Evolutionary conservation across 352 stramenopile species (phyloP).

Genomic region (Phytophthora constricta): DNA sequence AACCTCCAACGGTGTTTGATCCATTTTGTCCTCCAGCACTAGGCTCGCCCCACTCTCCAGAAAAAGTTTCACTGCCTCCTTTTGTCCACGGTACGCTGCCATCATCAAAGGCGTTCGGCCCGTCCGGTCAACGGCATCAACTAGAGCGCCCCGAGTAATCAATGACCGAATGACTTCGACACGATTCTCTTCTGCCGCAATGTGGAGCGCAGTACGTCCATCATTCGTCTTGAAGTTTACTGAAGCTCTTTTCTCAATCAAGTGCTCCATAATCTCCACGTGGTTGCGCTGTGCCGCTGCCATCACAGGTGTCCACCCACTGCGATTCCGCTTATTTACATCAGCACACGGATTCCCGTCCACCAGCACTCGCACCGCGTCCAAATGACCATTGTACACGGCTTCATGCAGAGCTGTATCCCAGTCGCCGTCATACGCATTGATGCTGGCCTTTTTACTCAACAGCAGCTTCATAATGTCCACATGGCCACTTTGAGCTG

Average conservation of each 20-base stretch:
- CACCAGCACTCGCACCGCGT: neutral
- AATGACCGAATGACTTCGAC: conserved; percentile 1
- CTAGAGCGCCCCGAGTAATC: neutral
- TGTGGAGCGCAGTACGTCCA: conserved; percentile 9
- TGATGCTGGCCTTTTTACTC: neutral
- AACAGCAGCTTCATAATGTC: conserved; percentile 11
- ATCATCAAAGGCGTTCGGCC: conserved; percentile 14
- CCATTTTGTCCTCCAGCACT: neutral
- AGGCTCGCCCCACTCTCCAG: neutral
- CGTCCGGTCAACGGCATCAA: conserved; percentile 1
- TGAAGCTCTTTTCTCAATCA: conserved; percentile 1
- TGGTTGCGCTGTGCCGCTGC: neutral
- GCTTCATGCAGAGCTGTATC: conserved; percentile 14
- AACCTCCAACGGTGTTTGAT: neutral
- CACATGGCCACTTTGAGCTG: conserved; percentile 6
- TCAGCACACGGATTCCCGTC: neutral
- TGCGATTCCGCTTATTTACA: neutral
- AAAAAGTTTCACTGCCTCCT: neutral
- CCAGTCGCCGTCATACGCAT: neutral
- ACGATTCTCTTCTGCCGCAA: conserved; percentile 8
- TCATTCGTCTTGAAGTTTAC: conserved; percentile 3
- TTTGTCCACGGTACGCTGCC: conserved; percentile 3
- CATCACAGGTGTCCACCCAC: conserved; percentile 12
- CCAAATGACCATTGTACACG: neutral
- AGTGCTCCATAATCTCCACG: conserved; percentile 1